Base-by-base conservation (phyloP, 2,329 filamentous ascomycete genomes). In the Zymoseptoria ardabiliae region DNA sequence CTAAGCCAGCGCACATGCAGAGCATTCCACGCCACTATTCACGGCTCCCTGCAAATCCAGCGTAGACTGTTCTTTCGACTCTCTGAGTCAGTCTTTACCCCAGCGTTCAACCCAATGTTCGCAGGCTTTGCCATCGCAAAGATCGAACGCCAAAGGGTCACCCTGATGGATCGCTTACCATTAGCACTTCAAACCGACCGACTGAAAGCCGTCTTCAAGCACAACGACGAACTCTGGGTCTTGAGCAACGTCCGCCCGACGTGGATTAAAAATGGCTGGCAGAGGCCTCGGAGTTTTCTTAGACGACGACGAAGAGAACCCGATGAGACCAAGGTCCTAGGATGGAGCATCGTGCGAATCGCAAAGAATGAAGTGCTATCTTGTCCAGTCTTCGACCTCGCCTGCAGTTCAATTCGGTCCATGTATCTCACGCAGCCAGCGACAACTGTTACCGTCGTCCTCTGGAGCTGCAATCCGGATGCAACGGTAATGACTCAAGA, bases 61-160 rank as follows among this genome's bases (percentile, higher is more conserved):
- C 61, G 59, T 50, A 53, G 59, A n/a, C 65, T 71, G 19, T 71
- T 69, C 64, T 60, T 70, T 58, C 58, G 21, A 49, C 8, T 20
- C 22, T 50, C 54, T n/a, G n/a, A n/a, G n/a, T n/a, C n/a, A n/a
- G n/a, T n/a, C n/a, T n/a, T n/a, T n/a, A n/a, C n/a, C n/a, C n/a
- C n/a, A n/a, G n/a, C n/a, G n/a, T n/a, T n/a, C n/a, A n/a, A n/a
- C n/a, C n/a, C n/a, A n/a, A n/a, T n/a, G n/a, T n/a, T n/a, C n/a
- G n/a, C n/a, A n/a, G n/a, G n/a, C n/a, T n/a, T n/a, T n/a, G n/a
- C n/a, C n/a, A n/a, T n/a, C n/a, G n/a, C n/a, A n/a, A n/a, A n/a
- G n/a, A n/a, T n/a, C n/a, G n/a, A n/a, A n/a, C n/a, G n/a, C n/a
- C n/a, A n/a, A n/a, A n/a, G n/a, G n/a, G n/a, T n/a, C n/a, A n/a